Base-by-base conservation (phyloP, 331 rosid genomes). In the Phaseolus coccineus region DNA sequence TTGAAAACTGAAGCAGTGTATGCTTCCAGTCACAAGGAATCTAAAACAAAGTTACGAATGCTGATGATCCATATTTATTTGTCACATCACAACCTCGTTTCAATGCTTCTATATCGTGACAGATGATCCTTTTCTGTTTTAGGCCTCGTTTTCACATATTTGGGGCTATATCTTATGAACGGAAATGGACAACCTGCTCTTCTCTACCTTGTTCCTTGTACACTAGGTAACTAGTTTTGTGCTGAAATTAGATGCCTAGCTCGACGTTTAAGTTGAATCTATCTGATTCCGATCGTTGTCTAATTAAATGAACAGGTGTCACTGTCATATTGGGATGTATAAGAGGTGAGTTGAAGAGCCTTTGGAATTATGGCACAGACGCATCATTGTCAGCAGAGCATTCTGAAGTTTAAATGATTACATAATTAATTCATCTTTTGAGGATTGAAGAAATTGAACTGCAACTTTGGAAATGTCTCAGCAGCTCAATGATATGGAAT, bases 141-240 rank as follows among this genome's bases (percentile, higher is more conserved):
- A 94, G 98, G 98, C 33, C 94, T 94, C 51, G 40, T 82, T 80
- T 72, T 92, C 9, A 94, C 97, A 2, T 94, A 94, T 83, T 59
- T 91, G 86, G 98, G 91, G 73, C 82, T 94, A 77, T 94, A 92
- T 84, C 79, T 94, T 75, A 94, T 94, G 98, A 64, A 91, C 22
- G 97, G 98, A 59, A 87, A 92, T 80, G 98, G 98, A 80, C 98
- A 95, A 65, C 98, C 98, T 64, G 98, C 98, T 47, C 98, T 95
- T 16, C 97, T 95, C 35, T 95, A 95, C 84, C 98, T 95, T 67
- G 98, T 95, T 71, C 98, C 98, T 44, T 95, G 97, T 72, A 95
- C 98, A 39, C 85, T 95, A 85, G 98, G 98, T 92, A 92, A 89
- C 71, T 55, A 70, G 39, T 76, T 57, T 30, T 30, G 62, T 40